Evolutionary conservation across 306 rosid genomes (phyloP).

Genomic region (Quercus ilex): DNA sequence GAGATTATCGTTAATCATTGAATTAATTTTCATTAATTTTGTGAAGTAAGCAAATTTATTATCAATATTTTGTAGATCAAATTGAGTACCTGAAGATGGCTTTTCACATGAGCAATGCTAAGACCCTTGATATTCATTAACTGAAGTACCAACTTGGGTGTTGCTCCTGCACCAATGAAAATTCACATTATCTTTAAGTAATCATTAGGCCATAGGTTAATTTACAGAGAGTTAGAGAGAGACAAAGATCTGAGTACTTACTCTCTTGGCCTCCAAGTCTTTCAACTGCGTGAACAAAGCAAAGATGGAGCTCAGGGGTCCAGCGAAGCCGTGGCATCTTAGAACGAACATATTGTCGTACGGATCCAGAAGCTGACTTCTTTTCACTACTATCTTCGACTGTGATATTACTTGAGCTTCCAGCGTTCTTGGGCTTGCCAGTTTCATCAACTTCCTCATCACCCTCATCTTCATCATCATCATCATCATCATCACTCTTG

Average conservation of each 20-base stretch:
- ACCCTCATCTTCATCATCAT: neutral
- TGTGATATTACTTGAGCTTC: slow-evolving; percentile 38
- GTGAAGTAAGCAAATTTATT: neutral
- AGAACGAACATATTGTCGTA: slow-evolving; percentile 41
- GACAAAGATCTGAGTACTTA: slow-evolving; percentile 5
- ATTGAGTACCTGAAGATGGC: slow-evolving; percentile 48
- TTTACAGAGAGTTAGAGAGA: neutral
- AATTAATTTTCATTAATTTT: neutral
- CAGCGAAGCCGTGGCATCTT: slow-evolving; percentile 46
- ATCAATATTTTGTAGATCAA: neutral
- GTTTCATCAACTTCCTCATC: neutral
- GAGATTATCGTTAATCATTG: neutral
- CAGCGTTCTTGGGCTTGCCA: slow-evolving; percentile 2
- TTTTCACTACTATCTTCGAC: slow-evolving; percentile 31
- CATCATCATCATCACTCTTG: neutral
- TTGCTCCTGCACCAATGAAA: slow-evolving; percentile 38
- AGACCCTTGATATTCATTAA: slow-evolving; percentile 47
- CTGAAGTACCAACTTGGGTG: slow-evolving; percentile 52
- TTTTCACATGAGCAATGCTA: slow-evolving; percentile 52
- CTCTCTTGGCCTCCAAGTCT: slow-evolving; percentile 46
- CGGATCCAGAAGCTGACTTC: slow-evolving; percentile 37
- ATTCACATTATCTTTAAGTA: neutral
- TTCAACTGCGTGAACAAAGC: slow-evolving; percentile 43
- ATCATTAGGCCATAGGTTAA: neutral
- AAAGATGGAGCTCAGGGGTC: slow-evolving; percentile 50